Evolutionary conservation across 1,284 basidiomycete species (phyloP), one percentile per base, ranked within the genome.

Genomic region (Meripilus lineatus): DNA sequence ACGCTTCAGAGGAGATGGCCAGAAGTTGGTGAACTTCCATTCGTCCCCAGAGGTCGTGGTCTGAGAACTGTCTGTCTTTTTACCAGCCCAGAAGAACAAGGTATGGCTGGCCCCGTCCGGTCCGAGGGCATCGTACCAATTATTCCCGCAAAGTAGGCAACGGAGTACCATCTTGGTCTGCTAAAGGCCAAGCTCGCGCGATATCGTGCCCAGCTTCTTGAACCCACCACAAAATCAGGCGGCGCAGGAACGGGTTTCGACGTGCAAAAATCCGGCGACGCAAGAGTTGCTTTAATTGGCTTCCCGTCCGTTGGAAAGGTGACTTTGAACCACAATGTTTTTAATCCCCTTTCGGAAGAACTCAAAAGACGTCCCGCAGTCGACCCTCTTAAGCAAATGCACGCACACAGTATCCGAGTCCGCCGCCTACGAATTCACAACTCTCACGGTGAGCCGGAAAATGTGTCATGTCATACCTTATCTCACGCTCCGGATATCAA

Each of bases 401-500:
- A 99, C 95, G 0, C 86, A 94, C 53, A 99, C 96, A 1, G 73
- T 81, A 42, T 93, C 89, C 2, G 87, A 88, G 56, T 72, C 89
- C 0, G 95, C 94, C 8, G 90, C 93, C 7, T 98, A 99, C 62
- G 94, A 97, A 62, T 98, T 96, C 67, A 97, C 93, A 1, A 95
- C 91, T 3, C 74, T 94, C 28, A 93, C 93, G 14, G 88, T 84
- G 58, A 51, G 76, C 62, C n/a, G n/a, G n/a, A n/a, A n/a, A 13
- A 14, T 21, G 32, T 30, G 23, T 24, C 50, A 32, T 25, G 21
- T 42, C 5, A 5, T 37, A n/a, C n/a, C 17, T 23, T 14, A 6
- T n/a, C n/a, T 37, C 6, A 20, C 15, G 23, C n/a, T 8, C 5
- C 35, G 18, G 5, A 37, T 20, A 23, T 44, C 15, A 55, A 90